Percentiles rank a stretch among this genome's conserved stretches.
phyloP scores from a whole-genome alignment of 805 yeast species.

The Vanderwaltozyma verrucispora region DNA sequence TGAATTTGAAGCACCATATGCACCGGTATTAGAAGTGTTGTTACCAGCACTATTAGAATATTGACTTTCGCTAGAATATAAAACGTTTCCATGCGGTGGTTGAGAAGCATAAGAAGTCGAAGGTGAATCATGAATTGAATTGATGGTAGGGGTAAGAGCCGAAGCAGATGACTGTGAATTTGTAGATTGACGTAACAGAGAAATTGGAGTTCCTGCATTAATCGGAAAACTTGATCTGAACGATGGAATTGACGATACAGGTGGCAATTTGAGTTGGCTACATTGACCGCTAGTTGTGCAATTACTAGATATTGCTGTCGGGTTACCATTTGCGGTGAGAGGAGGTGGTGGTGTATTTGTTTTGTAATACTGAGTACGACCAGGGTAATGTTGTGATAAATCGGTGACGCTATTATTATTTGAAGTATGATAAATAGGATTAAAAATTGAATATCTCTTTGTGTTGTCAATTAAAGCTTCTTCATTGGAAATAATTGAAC shows the following conservation, averaged over 20 bases:
- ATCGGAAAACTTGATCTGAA: neutral
- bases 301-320: neutral
- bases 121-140: too few relatives aligned
- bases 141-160: too few relatives aligned
- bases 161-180: neutral
- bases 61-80: too few relatives aligned
- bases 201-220: neutral
- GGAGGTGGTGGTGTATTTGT: neutral
- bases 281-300: neutral
- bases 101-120: too few relatives aligned
- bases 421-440: neutral
- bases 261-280: constrained; percentile 2
- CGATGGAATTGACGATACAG: constrained; percentile 24
- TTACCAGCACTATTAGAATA: too few relatives aligned
- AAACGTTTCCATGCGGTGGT: too few relatives aligned
- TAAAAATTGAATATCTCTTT: neutral
- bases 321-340: neutral
- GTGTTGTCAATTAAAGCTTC: neutral
- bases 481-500: constrained; percentile 1
- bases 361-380: neutral
- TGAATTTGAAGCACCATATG: too few relatives aligned
- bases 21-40: too few relatives aligned
- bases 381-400: neutral
- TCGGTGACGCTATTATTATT: neutral
- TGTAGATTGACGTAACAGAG: neutral